A percentile compares a stretch with the other conserved stretches of the same genome.
Conservation (phyloP, 345 rosid genomes). For the Sisymbrium altissimum region DNA sequence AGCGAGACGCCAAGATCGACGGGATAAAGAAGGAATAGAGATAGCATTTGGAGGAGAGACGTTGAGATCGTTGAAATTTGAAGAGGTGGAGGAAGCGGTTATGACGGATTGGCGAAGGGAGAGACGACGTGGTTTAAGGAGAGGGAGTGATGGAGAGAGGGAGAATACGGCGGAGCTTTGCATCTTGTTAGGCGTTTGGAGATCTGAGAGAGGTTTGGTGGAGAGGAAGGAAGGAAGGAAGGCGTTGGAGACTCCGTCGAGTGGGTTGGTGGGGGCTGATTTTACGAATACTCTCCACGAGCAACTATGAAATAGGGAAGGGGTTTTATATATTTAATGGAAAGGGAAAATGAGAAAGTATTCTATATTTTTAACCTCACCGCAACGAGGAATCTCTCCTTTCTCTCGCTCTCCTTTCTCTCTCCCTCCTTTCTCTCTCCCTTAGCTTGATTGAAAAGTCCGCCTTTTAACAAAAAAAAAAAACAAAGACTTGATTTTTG, state of each 20-base stretch:
- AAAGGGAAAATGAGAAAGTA: not conserved
- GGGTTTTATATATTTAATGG: not conserved
- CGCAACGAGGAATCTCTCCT: not conserved
- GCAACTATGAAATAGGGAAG: constrained; percentile 1
- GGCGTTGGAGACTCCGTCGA: constrained; percentile 50
- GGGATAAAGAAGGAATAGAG: constrained; percentile 44
- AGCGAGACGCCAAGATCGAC: constrained; percentile 58
- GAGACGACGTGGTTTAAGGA: constrained; percentile 37
- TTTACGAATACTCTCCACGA: not conserved
- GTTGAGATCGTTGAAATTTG: constrained; percentile 35
- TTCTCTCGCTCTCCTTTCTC: no score
- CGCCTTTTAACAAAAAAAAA: not conserved
- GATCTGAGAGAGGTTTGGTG: constrained; percentile 27
- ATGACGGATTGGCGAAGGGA: constrained; percentile 20
- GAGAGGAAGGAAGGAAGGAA: not conserved
- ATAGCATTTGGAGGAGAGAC: constrained; percentile 39
- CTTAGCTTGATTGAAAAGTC: constrained; percentile 1
- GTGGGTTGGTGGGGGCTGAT: constrained; percentile 31
- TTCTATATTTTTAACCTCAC: not conserved
- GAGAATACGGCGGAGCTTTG: constrained; percentile 63
- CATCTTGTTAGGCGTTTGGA: constrained; percentile 43
- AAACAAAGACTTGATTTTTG: no score
- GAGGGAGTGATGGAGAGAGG: constrained; percentile 39
- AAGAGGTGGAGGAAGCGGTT: not conserved
- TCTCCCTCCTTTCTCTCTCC: no score